Percentiles rank a stretch among this genome's conserved stretches.
Evolutionary conservation across 2,329 filamentous ascomycete genomes (phyloP).

Genomic region (Penicillium sp.): DNA sequence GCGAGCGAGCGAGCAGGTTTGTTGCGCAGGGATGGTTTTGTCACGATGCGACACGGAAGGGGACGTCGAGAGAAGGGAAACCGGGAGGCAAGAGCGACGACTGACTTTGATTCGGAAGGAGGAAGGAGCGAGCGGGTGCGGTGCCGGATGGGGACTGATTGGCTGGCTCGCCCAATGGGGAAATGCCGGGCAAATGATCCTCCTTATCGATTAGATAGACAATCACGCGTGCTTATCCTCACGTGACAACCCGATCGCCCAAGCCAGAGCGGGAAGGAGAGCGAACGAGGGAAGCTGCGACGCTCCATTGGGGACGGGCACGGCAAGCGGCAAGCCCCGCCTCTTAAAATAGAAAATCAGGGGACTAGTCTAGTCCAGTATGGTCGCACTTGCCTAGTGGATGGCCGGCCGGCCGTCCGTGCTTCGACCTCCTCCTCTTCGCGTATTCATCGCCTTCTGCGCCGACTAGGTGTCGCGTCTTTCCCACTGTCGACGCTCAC

Average conservation of each 20-base stretch:
- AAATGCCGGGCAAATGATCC: neutral
- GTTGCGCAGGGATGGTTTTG: neutral
- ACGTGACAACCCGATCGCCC: neutral
- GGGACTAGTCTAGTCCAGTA: neutral
- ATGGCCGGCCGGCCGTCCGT: neutral
- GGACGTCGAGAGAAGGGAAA: neutral
- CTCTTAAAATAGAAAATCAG: constrained; percentile 15
- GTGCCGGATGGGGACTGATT: neutral
- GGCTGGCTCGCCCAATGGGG: neutral
- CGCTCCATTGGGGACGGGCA: neutral
- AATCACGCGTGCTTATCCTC: neutral
- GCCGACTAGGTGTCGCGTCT: neutral
- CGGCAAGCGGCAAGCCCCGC: constrained; percentile 13
- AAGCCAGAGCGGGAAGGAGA: neutral
- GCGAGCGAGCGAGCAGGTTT: too few relatives aligned
- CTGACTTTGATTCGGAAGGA: neutral
- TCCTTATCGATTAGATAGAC: constrained; percentile 1
- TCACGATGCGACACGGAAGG: too few relatives aligned
- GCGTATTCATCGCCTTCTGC: neutral
- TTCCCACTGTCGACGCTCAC: neutral
- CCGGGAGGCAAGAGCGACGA: constrained; percentile 1
- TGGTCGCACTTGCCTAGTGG: too few relatives aligned
- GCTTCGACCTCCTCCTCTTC: constrained; percentile 4
- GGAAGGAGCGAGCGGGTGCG: neutral
- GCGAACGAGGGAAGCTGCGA: neutral